Evolutionary conservation across 208 protist genomes (phyloP).

Genomic region (Acanthamoeba lugdunensis): DNA sequence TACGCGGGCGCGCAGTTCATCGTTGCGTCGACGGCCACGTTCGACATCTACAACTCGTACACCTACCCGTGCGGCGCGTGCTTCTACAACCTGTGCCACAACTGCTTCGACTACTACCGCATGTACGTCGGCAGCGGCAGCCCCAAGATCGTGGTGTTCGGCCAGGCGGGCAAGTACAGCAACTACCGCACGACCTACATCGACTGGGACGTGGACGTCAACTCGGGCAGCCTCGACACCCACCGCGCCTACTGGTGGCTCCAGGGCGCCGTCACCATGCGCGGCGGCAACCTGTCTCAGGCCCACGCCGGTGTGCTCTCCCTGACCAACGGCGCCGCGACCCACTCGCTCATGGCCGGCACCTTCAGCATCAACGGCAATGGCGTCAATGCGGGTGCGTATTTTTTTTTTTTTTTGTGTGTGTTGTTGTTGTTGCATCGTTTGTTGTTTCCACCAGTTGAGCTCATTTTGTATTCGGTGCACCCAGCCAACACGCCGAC

Average conservation of each 20-base stretch:
- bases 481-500: not conserved
- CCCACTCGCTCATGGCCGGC: constrained; percentile 8
- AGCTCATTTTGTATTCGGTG: too few species aligned
- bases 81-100: constrained; percentile 66
- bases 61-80: constrained; percentile 26
- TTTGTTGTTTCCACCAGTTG: too few species aligned
- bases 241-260: constrained; percentile 57
- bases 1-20: constrained; percentile 31
- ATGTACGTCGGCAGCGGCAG: constrained; percentile 26
- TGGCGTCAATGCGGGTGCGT: not conserved
- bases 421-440: too few species aligned
- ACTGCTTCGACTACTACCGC: constrained; percentile 67
- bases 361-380: constrained; percentile 38
- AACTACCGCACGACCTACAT: constrained; percentile 73
- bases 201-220: constrained; percentile 63
- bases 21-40: constrained; percentile 36
- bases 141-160: constrained; percentile 59
- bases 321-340: not conserved
- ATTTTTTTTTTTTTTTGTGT: too few species aligned
- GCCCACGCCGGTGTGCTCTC: constrained; percentile 44
- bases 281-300: constrained; percentile 28
- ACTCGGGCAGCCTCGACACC: constrained; percentile 48
- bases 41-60: constrained; percentile 54
- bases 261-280: constrained; percentile 39
- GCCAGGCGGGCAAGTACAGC: constrained; percentile 36